A percentile compares a stretch with the other conserved stretches of the same genome.
Conservation (phyloP, 2,329 filamentous ascomycete species). For the Penicillium expansum region DNA sequence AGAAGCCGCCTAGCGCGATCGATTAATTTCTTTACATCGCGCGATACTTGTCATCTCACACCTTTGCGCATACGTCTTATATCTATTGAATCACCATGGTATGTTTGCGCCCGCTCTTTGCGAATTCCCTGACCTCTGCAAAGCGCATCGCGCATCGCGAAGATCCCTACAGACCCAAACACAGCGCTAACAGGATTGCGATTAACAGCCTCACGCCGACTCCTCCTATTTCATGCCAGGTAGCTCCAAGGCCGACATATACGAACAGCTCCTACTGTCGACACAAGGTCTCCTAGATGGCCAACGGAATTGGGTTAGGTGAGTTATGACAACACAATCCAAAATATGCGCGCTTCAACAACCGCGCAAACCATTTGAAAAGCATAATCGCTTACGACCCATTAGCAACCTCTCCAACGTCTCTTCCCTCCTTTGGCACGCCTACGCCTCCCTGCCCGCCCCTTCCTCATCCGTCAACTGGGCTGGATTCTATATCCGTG, state of each 20-base stretch:
- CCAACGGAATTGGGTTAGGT: constrained; percentile 49
- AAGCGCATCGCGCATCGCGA: not conserved
- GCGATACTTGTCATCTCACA: not conserved
- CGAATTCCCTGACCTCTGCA: not conserved
- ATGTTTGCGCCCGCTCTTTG: not conserved
- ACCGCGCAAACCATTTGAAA: not conserved
- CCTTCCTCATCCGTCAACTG: constrained; percentile 49
- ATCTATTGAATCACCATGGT: not conserved
- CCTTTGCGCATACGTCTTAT: not conserved
- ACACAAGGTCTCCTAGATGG: constrained; percentile 40
- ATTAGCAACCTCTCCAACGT: constrained; percentile 48
- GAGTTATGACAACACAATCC: constrained; percentile 2
- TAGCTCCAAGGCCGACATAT: constrained; percentile 43
- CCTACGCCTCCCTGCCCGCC: constrained; percentile 44
- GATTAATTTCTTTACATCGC: not conserved
- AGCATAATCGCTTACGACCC: constrained; percentile 1
- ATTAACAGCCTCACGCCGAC: constrained; percentile 48
- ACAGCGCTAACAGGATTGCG: constrained; percentile 5
- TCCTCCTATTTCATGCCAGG: constrained; percentile 43
- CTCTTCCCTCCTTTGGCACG: constrained; percentile 50
- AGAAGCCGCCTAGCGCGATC: not conserved
- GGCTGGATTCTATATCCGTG: constrained; percentile 49
- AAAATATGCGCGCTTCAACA: not conserved
- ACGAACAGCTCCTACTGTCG: constrained; percentile 42
- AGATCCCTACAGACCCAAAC: not conserved